Evolutionary conservation across 805 yeast species (phyloP).

Genomic region (Kregervanrija fluxuum): DNA sequence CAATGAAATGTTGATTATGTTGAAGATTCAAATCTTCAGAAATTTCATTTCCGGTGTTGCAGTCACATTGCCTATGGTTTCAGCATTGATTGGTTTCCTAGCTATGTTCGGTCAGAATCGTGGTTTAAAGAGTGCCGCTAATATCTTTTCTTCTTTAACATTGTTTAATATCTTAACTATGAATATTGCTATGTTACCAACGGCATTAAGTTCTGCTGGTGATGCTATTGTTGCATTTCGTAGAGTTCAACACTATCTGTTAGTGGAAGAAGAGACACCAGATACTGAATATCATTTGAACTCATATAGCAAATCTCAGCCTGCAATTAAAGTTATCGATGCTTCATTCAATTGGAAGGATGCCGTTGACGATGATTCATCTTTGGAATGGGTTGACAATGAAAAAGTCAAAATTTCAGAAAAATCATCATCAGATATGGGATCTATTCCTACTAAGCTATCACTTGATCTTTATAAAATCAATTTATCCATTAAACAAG

Average conservation of each 20-base stretch:
- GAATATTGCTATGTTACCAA: conserved; percentile 63
- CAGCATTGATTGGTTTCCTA: conserved; percentile 57
- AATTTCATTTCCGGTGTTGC: conserved; percentile 59
- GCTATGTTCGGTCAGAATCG: conserved; percentile 32
- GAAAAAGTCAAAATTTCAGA: not conserved
- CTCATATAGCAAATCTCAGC: conserved; percentile 7
- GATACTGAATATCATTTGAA: conserved; percentile 14
- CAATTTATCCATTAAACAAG: conserved; percentile 45
- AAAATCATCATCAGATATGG: not conserved
- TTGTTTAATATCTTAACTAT: conserved; percentile 55
- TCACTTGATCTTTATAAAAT: conserved; percentile 39
- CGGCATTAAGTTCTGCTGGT: conserved; percentile 59
- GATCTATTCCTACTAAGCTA: not conserved
- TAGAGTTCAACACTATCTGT: conserved; percentile 48
- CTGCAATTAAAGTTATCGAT: conserved; percentile 41
- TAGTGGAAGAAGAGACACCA: conserved; percentile 32
- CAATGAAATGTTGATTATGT: conserved; percentile 54
- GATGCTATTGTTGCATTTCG: conserved; percentile 63
- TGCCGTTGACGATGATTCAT: not conserved
- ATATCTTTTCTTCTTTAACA: conserved; percentile 63
- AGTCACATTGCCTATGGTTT: conserved; percentile 57
- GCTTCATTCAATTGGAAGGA: conserved; percentile 60
- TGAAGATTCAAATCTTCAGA: conserved; percentile 57
- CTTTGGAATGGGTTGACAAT: not conserved
- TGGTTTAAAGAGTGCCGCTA: conserved; percentile 44